Base-by-base conservation (phyloP, 108 stramenopile genomes). In the Cylindrotheca closterium region DNA sequence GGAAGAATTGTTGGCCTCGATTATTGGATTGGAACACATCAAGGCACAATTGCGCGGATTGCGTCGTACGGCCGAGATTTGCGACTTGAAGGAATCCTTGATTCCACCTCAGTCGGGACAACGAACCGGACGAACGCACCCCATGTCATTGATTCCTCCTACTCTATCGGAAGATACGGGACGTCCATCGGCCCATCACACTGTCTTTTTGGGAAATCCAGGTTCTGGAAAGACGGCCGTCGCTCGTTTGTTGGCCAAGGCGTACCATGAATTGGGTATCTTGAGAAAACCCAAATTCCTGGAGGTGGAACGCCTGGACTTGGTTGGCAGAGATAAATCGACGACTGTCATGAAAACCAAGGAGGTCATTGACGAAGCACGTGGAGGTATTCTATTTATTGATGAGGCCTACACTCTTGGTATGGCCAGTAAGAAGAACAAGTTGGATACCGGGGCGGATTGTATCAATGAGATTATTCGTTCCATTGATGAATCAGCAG, bases 171-270 rank as follows among this genome's bases (percentile, higher is more conserved):
- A 69, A 23, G 75, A 69, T n/a, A 60, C 75, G 47, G 37, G 50
- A 37, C 25, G 66, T 23, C 71, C 75, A 50, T 66, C 73, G 3
- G 86, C 89, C 17, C 68, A 78, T 50, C 92, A 92, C 65, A 65
- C 89, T 33, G 76, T 83, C 25, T 81, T 98, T 30, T 77, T 89
- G 19, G 97, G 97, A 24, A 92, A 88, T 63, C 93, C 97, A 0
- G 97, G 97, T 17, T 88, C 88, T 28, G 95, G 96, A 27, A 97
- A 96, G 70, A 83, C 88, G 3, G 86, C 74, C 32, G 90, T 94
- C 15, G 91, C 96, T 4, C 67, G 80, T 2, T 54, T 94, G 1
- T 63, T 95, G 54, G 65, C 79, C n/a, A 68, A 78, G 0, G 71
- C 96, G 4, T 53, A 97, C 37, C 74, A 77, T 65, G 83, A 89